A percentile compares a stretch with the other conserved stretches of the same genome.
Conservation (phyloP, 2,329 filamentous ascomycete species). For the Neofusicoccum kwambonambiense region DNA sequence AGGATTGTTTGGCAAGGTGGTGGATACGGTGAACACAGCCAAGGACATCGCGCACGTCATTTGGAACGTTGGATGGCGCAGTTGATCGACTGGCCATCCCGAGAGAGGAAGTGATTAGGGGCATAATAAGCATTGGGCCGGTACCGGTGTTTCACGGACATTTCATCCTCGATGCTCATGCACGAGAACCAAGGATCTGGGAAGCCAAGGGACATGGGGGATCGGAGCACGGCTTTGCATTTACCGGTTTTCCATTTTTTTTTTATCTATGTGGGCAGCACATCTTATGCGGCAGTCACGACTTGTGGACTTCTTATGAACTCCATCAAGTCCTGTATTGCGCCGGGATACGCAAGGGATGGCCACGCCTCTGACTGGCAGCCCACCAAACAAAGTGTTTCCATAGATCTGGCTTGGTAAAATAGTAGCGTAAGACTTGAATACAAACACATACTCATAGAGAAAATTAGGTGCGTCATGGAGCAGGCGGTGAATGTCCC, state of each 20-base stretch:
- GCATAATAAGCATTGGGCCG: conserved; percentile 18
- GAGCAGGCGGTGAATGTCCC: not conserved
- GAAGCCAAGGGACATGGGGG: not conserved
- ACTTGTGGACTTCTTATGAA: not conserved
- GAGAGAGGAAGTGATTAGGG: not conserved
- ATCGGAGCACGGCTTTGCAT: conserved; percentile 9
- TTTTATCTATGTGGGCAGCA: not conserved
- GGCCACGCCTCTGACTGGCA: not conserved
- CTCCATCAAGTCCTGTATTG: not conserved
- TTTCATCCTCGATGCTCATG: conserved; percentile 14
- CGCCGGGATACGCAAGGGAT: not conserved
- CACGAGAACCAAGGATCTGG: conserved; percentile 6
- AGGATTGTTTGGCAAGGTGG: conserved; percentile 73
- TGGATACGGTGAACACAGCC: conserved; percentile 72
- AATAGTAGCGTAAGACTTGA: conserved; percentile 7
- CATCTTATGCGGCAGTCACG: not conserved
- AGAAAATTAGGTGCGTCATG: not conserved
- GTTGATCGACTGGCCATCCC: conserved; percentile 35
- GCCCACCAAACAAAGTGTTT: not conserved
- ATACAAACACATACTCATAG: conserved; percentile 13
- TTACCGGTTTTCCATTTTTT: not conserved
- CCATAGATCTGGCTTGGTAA: conserved; percentile 6
- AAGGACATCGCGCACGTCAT: conserved; percentile 65
- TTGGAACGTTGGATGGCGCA: conserved; percentile 65
- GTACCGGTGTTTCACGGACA: conserved; percentile 18